These are phyloP conservation scores for Oryza meridionalis DNA, from an alignment of 176 grass and related monocot species.

Conservation along the genomic window DNA sequence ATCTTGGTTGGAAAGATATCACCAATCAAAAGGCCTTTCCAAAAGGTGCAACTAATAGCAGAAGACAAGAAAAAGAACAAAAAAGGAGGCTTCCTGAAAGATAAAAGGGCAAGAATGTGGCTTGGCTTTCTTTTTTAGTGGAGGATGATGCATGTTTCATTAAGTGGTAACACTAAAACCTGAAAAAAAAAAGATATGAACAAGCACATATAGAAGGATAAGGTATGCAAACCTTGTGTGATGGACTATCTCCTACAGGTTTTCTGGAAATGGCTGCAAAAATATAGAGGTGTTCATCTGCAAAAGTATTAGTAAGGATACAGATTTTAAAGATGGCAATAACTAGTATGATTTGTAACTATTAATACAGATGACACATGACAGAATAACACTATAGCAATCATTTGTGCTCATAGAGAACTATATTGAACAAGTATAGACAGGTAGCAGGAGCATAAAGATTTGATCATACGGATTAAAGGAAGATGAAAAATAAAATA, in stretches of 20 bases:
- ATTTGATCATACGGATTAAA: constrained; percentile 16
- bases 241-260: background rate
- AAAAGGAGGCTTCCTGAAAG: constrained; percentile 19
- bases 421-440: background rate
- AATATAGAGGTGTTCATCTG: constrained; percentile 1
- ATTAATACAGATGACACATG: background rate
- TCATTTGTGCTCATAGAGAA: background rate
- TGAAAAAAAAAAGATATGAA: background rate
- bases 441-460: constrained; percentile 1
- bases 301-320: background rate
- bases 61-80: background rate
- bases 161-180: constrained; percentile 26
- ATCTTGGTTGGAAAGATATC: constrained; percentile 35
- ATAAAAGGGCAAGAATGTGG: constrained; percentile 19
- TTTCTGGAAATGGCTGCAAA: constrained; percentile 24
- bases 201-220: constrained; percentile 10
- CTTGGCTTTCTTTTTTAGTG: constrained; percentile 35
- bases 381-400: background rate
- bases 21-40: background rate
- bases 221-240: constrained; percentile 6
- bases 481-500: background rate
- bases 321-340: constrained; percentile 19
- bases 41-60: constrained; percentile 7
- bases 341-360: background rate
- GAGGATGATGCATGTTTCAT: constrained; percentile 17